Percentiles rank a stretch among this genome's conserved stretches.
Conservation (phyloP, 1,284 basidiomycete species). For the Bondarzewia mesenterica region DNA sequence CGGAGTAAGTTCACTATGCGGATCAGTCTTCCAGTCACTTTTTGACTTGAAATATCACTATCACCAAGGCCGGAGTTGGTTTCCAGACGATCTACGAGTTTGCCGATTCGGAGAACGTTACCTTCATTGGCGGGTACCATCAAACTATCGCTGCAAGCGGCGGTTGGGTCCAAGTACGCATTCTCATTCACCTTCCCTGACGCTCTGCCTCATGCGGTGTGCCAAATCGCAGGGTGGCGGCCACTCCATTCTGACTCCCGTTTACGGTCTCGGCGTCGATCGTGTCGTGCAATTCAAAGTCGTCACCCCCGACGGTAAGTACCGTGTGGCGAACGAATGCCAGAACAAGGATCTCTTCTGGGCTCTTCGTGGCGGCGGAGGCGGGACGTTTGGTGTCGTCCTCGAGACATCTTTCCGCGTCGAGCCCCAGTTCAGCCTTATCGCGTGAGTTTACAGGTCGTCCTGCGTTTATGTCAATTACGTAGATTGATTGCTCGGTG, state of each 20-base stretch:
- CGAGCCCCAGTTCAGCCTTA: conserved; percentile 19
- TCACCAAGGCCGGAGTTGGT: conserved; percentile 17
- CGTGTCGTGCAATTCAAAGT: conserved; percentile 19
- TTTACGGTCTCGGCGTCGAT: conserved; percentile 30
- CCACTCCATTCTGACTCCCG: conserved; percentile 31
- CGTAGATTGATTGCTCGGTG: background rate
- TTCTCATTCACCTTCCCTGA: background rate
- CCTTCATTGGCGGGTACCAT: conserved; percentile 24
- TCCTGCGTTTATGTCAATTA: background rate
- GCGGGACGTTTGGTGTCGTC: conserved; percentile 4
- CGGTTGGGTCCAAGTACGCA: conserved; percentile 23
- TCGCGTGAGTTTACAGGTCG: conserved; percentile 18
- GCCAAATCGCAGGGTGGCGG: conserved; percentile 34
- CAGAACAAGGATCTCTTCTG: conserved; percentile 17
- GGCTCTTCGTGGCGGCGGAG: conserved; percentile 17
- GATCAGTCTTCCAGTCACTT: background rate
- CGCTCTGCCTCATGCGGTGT: background rate
- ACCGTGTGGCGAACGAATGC: conserved; percentile 12
- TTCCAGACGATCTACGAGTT: conserved; percentile 23
- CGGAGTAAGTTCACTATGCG: conserved; percentile 15
- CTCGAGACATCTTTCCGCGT: conserved; percentile 19
- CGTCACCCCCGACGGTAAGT: background rate
- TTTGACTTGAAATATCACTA: background rate
- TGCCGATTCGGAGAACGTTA: conserved; percentile 23
- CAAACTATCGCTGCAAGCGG: conserved; percentile 23